Evolutionary conservation across 139 green algal genomes (phyloP), one percentile per base, ranked within the genome.

Genomic region (Mesostigma viride): DNA sequence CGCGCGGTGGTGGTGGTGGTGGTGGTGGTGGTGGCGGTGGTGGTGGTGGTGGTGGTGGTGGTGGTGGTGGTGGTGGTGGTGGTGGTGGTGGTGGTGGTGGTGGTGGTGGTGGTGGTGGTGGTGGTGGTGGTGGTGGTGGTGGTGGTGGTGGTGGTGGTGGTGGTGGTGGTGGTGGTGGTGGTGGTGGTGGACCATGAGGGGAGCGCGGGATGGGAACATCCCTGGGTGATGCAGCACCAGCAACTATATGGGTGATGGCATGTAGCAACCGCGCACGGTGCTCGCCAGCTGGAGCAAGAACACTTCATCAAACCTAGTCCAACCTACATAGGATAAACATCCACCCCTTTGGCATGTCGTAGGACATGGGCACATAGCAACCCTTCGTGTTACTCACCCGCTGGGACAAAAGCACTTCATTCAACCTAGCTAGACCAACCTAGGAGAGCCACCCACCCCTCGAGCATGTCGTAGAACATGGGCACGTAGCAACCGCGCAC

Each of bases 401-500:
- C n/a, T n/a, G n/a, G n/a, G n/a, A n/a, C n/a, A n/a, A n/a, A n/a
- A n/a, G n/a, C n/a, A n/a, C n/a, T n/a, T n/a, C n/a, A n/a, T n/a
- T n/a, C n/a, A n/a, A n/a, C n/a, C n/a, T n/a, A n/a, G n/a, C n/a
- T n/a, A n/a, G n/a, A n/a, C n/a, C n/a, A n/a, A n/a, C n/a, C n/a
- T n/a, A n/a, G n/a, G n/a, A n/a, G n/a, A n/a, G n/a, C n/a, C n/a
- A n/a, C 68, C 45, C 17, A 74, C 62, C 83, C 83, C 1, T 31
- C 45, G 0, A 71, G 74, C 1, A 48, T 40, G 28, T 91, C 69
- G 71, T 91, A 90, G 53, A 90, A 86, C 72, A 85, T 80, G 8
- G 85, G 85, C 51, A 90, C 85, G 63, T 90, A 90, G 32, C 91
- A 81, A 1, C 85, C 85, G 46, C 71, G 61, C 32, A 90, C 85